Evolutionary conservation across 768 basidiomycete species (phyloP), one percentile per base, ranked within the genome.

Genomic region (Baorangia bicolor): DNA sequence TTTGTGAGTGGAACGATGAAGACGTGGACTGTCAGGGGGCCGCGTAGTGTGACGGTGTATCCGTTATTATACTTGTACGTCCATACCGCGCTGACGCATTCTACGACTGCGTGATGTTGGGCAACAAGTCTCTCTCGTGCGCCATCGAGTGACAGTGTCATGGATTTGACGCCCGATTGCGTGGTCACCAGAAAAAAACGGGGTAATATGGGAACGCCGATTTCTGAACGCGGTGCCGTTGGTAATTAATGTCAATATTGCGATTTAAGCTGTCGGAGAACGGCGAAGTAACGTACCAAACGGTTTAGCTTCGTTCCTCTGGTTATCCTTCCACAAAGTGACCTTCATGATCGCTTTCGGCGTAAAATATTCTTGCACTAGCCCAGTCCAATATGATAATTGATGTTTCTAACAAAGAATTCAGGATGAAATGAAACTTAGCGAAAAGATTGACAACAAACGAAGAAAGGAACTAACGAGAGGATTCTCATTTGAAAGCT

Each of bases 281-380:
- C 2, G 48, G 23, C 0, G 6, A 46, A 53, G 13, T 30, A 45
- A 64, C 87, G 45, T 51, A 92, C 91, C 90, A 63, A 94, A 92
- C 10, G 87, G 87, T 64, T 91, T 93, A 31, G 90, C 90, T 65
- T 92, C 92, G 25, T 78, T 81, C 62, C 78, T 80, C 65, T 85
- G 82, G 63, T 88, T 91, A 69, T 92, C 90, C 67, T 90, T 90
- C 91, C 91, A 92, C n/a, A 93, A 73, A 3, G 89, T 92, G 61
- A 93, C 78, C 68, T 85, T 89, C 83, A 92, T 83, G 43, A 81
- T 71, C 21, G 89, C 87, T 55, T 82, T 82, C 3, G 83, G 79
- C 10, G 83, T 82, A 64, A 92, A 93, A 60, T 85, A 92, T 28
- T 86, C 83, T 46, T 77, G 77, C 56, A 91, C 80, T 35, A 90